Evolutionary conservation across 1,139 yeast species (phyloP).

Genomic region (Pneumocystis jirovecii): DNA sequence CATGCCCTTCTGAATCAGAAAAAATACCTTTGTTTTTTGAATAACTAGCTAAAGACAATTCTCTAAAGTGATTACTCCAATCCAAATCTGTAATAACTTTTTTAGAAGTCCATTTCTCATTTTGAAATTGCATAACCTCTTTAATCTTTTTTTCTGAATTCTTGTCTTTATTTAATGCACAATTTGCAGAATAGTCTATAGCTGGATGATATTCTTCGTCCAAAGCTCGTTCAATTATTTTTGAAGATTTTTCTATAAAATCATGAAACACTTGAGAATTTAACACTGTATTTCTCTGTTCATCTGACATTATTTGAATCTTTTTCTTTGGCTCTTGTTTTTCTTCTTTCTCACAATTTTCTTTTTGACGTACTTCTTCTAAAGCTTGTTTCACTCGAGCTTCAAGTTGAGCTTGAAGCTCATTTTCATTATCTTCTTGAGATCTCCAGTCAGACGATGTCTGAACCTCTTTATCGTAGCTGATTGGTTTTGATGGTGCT

Average conservation of each 20-base stretch:
- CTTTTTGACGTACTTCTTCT: conserved; percentile 6
- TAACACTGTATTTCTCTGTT: neutral
- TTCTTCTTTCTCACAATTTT: neutral
- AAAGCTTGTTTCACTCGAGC: conserved; percentile 15
- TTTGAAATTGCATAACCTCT: conserved; percentile 17
- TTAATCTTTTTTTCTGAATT: conserved; percentile 7
- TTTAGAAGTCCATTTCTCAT: conserved; percentile 17
- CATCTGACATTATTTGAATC: neutral
- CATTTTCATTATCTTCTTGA: neutral
- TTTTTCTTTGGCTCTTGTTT: neutral
- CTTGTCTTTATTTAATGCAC: neutral
- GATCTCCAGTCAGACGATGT: neutral
- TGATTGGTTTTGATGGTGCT: neutral
- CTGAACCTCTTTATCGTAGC: neutral
- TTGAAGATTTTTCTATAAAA: conserved; percentile 30
- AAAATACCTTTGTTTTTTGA: conserved; percentile 18
- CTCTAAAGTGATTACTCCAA: conserved; percentile 31
- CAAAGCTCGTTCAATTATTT: conserved; percentile 29
- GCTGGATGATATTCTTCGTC: conserved; percentile 28
- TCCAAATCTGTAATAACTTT: conserved; percentile 30
- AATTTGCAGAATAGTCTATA: conserved; percentile 20
- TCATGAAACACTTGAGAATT: neutral
- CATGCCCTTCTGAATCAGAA: conserved; percentile 18
- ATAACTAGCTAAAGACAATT: conserved; percentile 30
- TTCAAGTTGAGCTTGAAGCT: conserved; percentile 11